phyloP scores from a whole-genome alignment of 2,329 filamentous ascomycete species.

The Neonectria sp. region DNA sequence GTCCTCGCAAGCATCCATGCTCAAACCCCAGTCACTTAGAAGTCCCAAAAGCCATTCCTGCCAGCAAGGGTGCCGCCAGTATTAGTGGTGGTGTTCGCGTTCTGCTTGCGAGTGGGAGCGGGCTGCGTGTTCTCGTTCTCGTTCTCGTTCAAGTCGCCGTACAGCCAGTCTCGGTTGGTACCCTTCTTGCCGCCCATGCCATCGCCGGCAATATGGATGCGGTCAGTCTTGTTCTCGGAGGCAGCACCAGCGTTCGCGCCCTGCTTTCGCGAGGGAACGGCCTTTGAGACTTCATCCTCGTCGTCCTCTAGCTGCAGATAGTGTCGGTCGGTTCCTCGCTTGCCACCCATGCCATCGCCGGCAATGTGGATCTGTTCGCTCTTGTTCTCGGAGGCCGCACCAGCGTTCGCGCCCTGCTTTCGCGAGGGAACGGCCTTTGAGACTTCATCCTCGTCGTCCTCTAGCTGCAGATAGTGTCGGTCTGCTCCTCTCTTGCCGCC shows the following conservation, averaged over 20 bases:
- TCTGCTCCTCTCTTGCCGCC: conserved; percentile 70
- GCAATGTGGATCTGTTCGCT: conserved; percentile 58
- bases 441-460: conserved; percentile 53
- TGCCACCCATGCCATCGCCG: conserved; percentile 77
- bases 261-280: conserved; percentile 55
- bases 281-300: conserved; percentile 55
- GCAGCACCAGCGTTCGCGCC: conserved; percentile 22
- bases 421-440: conserved; percentile 38
- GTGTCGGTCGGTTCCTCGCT: conserved; percentile 65
- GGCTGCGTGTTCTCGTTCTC: conserved; percentile 34
- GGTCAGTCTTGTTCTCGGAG: conserved; percentile 32
- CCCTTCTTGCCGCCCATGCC: conserved; percentile 76
- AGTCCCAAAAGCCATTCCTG: conserved; percentile 65
- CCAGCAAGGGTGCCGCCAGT: conserved; percentile 49
- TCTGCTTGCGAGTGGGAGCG: conserved; percentile 56
- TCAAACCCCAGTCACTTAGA: conserved; percentile 50
- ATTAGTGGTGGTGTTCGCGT: conserved; percentile 38
- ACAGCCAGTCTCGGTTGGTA: conserved; percentile 69
- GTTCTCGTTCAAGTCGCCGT: conserved; percentile 62
- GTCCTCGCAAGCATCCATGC: conserved; percentile 26
- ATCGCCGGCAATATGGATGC: conserved; percentile 67
- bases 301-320: conserved; percentile 69
- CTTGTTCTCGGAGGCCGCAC: conserved; percentile 33
- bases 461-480: conserved; percentile 70
- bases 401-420: conserved; percentile 34